Base-by-base conservation (phyloP, 1,284 basidiomycete species). In the Fomitiporia mediterranea region DNA sequence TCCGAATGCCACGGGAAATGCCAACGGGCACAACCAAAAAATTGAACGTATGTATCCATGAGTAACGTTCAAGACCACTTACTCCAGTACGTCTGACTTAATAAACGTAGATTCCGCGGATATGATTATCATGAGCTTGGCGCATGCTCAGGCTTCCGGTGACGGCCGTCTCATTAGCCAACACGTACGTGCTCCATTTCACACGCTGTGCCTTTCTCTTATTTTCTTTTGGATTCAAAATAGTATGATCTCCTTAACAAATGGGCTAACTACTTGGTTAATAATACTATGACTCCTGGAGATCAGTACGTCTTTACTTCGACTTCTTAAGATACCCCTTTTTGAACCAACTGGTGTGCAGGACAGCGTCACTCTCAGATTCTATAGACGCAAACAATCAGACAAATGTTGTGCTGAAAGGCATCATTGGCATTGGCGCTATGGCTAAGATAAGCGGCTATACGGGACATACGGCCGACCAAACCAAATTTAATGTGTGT, bases 111-210 rank as follows among this genome's bases (percentile, higher is more conserved):
- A 56, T n/a, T 66, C 70, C 5, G 71, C 66, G 4, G 71, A 69
- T 56, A 76, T 76, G 74, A 44, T 76, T n/a, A 72, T 76, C 37
- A 71, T 76, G 68, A 63, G 63, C 7, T 65, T 69, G 21, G 68
- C 72, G 4, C 68, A 76, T 52, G 72, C 71, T 0, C 67, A 65
- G 34, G 66, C 64, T 2, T 69, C 69, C 6, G 48, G 47, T 8
- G 28, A 51, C 28, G 55, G 55, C 55, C 63, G 15, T 38, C 43
- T 59, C 3, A n/a, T 59, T 30, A 28, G 5, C 15, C 48, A 59
- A 28, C 46, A 58, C 46, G 57, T 58, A 43, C 17, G 53, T 38
- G 53, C 28, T n/a, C n/a, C 19, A 4, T n/a, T 51, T n/a, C n/a
- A n/a, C n/a, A n/a, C n/a, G n/a, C n/a, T 8, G 6, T 8, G 13